Evolutionary conservation across 2,329 filamentous ascomycete genomes (phyloP).

Genomic region (Amauroascus niger): DNA sequence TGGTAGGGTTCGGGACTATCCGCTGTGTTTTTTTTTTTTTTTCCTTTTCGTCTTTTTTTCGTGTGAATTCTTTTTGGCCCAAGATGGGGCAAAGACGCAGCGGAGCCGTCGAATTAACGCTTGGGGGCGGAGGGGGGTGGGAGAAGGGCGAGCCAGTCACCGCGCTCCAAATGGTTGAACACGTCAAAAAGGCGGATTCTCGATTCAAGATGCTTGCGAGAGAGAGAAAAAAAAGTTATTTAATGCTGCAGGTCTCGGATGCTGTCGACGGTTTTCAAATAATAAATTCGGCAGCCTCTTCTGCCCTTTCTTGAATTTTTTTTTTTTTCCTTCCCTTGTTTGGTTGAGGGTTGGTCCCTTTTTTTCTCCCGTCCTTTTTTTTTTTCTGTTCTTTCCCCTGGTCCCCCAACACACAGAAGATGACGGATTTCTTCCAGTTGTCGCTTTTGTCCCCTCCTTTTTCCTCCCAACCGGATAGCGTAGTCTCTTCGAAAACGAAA

Average conservation of each 20-base stretch:
- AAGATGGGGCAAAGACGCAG: constrained; percentile 10
- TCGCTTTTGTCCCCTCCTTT: background rate
- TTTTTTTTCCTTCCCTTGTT: background rate
- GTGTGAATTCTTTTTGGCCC: constrained; percentile 12
- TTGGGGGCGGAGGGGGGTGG: no score
- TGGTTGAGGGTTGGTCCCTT: no score
- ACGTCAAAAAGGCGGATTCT: constrained; percentile 7
- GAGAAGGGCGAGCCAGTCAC: constrained; percentile 8
- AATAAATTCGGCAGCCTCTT: background rate
- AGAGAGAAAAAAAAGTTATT: constrained; percentile 7
- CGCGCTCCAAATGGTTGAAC: constrained; percentile 3
- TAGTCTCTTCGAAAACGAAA: no score
- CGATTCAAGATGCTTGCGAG: constrained; percentile 2
- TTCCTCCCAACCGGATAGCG: background rate
- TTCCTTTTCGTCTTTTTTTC: no score
- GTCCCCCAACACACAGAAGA: background rate
- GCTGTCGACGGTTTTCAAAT: background rate
- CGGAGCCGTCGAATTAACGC: constrained; percentile 7
- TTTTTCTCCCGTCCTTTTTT: background rate
- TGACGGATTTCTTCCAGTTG: background rate
- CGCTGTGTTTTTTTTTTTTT: no score
- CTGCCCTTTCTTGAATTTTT: background rate
- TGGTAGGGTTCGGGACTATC: constrained; percentile 16
- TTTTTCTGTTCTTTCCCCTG: background rate
- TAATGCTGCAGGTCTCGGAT: constrained; percentile 2